Base-by-base conservation (phyloP, 2,329 filamentous ascomycete genomes). In the Teratosphaeria gauchensis region DNA sequence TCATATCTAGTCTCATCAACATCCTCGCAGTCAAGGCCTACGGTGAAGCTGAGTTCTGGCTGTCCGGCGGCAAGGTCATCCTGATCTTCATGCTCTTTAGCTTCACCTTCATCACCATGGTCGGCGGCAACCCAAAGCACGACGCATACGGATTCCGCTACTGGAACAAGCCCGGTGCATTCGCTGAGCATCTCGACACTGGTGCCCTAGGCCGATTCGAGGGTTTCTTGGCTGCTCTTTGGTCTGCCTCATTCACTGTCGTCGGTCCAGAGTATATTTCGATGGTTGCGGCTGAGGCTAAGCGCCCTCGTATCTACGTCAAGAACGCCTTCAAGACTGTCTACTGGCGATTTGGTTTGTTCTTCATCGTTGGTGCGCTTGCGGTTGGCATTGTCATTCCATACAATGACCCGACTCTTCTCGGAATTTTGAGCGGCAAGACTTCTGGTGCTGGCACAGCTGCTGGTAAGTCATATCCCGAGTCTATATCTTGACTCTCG, bases 301-400 rank as follows among this genome's bases (percentile, higher is more conserved):
- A 76, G 65, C 72, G 74, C 21, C 77, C 77, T 4, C 73, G 77
- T 9, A 70, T 65, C 51, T 68, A 77, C 66, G 76, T 79, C 68
- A 78, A 78, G 67, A 71, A 69, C 55, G 77, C 77, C 12, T 79
- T 78, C 72, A 79, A 78, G 70, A 78, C 76, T 2, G 74, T 79
- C 35, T 78, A 77, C 70, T 75, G 70, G 66, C 75, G 77, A 58
- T 77, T 79, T 58, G 76, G 73, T 51, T 66, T 77, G 60, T 79
- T 80, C 70, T 80, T 79, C 70, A 77, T 79, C 60, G 68, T 74
- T 4, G 75, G 76, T 32, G 75, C 77, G 4, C 70, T 80, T 2
- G 75, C 72, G 60, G 73, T 75, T 19, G 76, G 77, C 31, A 75
- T 78, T 54, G 73, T 78, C 42, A 60, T 76, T 12, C 65, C 70